phyloP scores from a whole-genome alignment of 2,329 filamentous ascomycete genomes.

The Lachnellula suecica region DNA sequence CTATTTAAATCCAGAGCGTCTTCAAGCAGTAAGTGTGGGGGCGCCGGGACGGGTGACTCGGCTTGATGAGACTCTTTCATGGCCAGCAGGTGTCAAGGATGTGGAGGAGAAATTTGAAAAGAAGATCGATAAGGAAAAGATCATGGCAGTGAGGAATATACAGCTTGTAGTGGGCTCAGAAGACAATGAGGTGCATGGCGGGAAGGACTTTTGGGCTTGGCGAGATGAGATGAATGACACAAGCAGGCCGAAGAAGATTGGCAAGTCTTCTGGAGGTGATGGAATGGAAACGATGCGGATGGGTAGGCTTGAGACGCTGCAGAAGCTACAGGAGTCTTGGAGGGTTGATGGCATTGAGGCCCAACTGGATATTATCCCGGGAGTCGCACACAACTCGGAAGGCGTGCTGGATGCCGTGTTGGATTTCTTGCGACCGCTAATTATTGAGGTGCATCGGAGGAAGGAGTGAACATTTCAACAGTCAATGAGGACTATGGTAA shows the following conservation, averaged over 20 bases:
- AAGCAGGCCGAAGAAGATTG: slow-evolving; percentile 11
- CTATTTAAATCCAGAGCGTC: slow-evolving; percentile 33
- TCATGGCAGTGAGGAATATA: slow-evolving; percentile 15
- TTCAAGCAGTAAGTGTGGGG: slow-evolving; percentile 31
- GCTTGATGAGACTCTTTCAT: slow-evolving; percentile 23
- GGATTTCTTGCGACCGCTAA: background rate
- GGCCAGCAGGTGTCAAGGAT: slow-evolving; percentile 24
- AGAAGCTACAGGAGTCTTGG: slow-evolving; percentile 20
- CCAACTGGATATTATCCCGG: slow-evolving; percentile 23
- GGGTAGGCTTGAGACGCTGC: slow-evolving; percentile 2
- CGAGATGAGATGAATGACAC: slow-evolving; percentile 2
- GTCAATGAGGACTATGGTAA: too few species aligned
- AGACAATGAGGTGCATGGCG: slow-evolving; percentile 21
- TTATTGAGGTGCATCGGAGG: background rate
- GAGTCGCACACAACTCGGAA: slow-evolving; percentile 22
- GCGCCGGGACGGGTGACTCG: slow-evolving; percentile 31
- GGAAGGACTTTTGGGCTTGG: slow-evolving; percentile 26
- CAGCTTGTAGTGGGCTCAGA: slow-evolving; percentile 25
- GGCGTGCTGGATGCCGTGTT: background rate
- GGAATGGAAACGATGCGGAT: background rate
- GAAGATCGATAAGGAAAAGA: slow-evolving; percentile 12
- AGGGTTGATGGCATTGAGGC: slow-evolving; percentile 21
- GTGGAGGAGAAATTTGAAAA: slow-evolving; percentile 17
- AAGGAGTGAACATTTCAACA: too few species aligned
- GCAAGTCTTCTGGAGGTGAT: background rate